phyloP scores from a whole-genome alignment of 192 early-diverging fungal genomes.

The Gigaspora rosea region DNA sequence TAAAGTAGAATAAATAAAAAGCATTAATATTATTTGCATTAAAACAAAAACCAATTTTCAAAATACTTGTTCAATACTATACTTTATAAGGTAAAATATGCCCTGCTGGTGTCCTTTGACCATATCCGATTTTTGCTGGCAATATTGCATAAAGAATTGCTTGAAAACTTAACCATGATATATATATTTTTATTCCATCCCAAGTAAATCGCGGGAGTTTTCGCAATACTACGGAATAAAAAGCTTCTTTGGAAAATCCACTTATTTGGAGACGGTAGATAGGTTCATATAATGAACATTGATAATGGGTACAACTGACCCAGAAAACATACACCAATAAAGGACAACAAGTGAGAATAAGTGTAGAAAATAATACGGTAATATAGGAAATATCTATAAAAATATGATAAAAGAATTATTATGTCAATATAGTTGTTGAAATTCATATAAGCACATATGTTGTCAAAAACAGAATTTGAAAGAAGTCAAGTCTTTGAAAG shows the following conservation, averaged over 20 bases:
- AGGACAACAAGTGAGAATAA: constrained; percentile 67
- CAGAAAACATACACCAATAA: constrained; percentile 68
- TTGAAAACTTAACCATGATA: constrained; percentile 72
- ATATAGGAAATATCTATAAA: constrained; percentile 47
- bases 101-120: constrained; percentile 78
- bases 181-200: constrained; percentile 57
- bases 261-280: constrained; percentile 40
- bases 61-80: constrained; percentile 43
- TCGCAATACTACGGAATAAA: constrained; percentile 36
- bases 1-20: neutral
- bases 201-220: constrained; percentile 50
- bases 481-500: too few relatives aligned
- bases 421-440: neutral
- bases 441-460: neutral
- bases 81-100: constrained; percentile 73
- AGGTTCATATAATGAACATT: constrained; percentile 65
- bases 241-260: constrained; percentile 34
- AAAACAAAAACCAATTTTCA: neutral
- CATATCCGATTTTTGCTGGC: constrained; percentile 71
- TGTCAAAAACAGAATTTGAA: too few relatives aligned
- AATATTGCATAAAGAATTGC: constrained; percentile 64
- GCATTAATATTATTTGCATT: neutral
- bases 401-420: neutral
- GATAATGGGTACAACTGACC: constrained; percentile 63
- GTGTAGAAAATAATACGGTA: constrained; percentile 53